These are phyloP conservation scores for Naganishia onofrii DNA, from an alignment of 768 basidiomycete genomes.

Conservation along the genomic window DNA sequence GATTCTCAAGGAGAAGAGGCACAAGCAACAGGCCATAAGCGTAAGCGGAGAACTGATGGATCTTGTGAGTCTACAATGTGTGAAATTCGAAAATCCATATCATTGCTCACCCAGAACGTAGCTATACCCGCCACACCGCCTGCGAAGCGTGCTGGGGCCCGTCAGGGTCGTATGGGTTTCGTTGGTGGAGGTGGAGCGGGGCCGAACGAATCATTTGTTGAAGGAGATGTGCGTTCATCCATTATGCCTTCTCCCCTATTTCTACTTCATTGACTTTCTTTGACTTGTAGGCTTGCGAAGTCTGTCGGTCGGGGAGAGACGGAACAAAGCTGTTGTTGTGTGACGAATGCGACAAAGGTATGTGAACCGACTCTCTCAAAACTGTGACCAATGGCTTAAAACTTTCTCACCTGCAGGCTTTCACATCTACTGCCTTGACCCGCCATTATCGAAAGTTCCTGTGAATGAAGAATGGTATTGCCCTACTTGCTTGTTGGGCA, in stretches of 20 bases:
- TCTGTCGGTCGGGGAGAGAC: slow-evolving; percentile 83
- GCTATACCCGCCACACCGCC: slow-evolving; percentile 26
- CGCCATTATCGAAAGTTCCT: slow-evolving; percentile 78
- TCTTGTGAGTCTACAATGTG: background rate
- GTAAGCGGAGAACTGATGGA: slow-evolving; percentile 11
- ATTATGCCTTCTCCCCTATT: background rate
- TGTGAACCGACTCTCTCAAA: background rate
- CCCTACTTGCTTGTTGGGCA: slow-evolving; percentile 81
- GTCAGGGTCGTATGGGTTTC: slow-evolving; percentile 14
- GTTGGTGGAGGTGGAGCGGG: slow-evolving; percentile 19
- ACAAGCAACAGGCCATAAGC: background rate
- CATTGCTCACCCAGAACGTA: background rate
- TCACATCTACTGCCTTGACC: slow-evolving; percentile 95
- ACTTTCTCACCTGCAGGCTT: slow-evolving; percentile 62
- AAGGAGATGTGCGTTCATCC: slow-evolving; percentile 40
- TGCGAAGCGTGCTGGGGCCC: background rate
- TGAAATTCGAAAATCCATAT: too few species aligned
- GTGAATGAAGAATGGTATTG: slow-evolving; percentile 91
- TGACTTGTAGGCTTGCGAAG: slow-evolving; percentile 67
- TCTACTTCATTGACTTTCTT: too few species aligned
- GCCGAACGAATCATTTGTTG: slow-evolving; percentile 19
- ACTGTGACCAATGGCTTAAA: slow-evolving; percentile 26
- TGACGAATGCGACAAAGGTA: slow-evolving; percentile 76
- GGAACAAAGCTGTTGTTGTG: slow-evolving; percentile 90
- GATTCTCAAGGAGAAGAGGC: slow-evolving; percentile 1